Evolutionary conservation across 2,329 filamentous ascomycete genomes (phyloP).

Genomic region (Claviceps digitariae): DNA sequence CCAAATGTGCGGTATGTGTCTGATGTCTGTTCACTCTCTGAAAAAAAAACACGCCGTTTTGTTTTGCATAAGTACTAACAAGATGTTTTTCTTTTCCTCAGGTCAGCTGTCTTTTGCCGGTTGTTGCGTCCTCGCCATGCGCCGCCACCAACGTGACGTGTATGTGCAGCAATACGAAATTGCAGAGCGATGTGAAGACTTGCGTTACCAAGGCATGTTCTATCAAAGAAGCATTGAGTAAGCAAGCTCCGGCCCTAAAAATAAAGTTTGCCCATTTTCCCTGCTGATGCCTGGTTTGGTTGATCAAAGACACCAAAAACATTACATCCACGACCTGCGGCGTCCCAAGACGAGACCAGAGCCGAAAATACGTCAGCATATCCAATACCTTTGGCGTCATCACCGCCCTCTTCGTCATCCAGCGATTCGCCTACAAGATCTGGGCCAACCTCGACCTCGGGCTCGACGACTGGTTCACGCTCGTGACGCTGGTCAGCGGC

Average conservation of each 20-base stretch:
- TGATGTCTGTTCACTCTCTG: neutral
- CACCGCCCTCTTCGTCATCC: slow-evolving; percentile 25
- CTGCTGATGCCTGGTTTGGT: too few species aligned
- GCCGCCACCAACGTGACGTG: slow-evolving; percentile 15
- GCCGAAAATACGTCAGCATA: slow-evolving; percentile 19
- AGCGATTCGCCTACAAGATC: slow-evolving; percentile 26
- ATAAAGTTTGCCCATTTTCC: too few species aligned
- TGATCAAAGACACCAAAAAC: slow-evolving; percentile 10
- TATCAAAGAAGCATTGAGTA: slow-evolving; percentile 19
- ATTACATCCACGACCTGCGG: slow-evolving; percentile 10
- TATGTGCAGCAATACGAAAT: slow-evolving; percentile 16
- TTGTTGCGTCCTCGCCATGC: slow-evolving; percentile 15
- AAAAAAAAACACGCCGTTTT: neutral
- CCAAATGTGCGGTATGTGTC: slow-evolving; percentile 4
- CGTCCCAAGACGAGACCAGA: slow-evolving; percentile 17
- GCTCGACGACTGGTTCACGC: slow-evolving; percentile 25
- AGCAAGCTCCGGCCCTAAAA: too few species aligned
- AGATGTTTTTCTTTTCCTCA: neutral
- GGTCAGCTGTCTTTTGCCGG: slow-evolving; percentile 12
- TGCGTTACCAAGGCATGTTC: neutral
- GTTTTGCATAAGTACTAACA: neutral
- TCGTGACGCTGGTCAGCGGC: slow-evolving; percentile 14
- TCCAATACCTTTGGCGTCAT: slow-evolving; percentile 20
- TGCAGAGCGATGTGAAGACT: slow-evolving; percentile 11
- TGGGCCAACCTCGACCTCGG: slow-evolving; percentile 21